Base-by-base conservation (phyloP, 176 grass and related monocot species). In the Saccharum spontaneum region DNA sequence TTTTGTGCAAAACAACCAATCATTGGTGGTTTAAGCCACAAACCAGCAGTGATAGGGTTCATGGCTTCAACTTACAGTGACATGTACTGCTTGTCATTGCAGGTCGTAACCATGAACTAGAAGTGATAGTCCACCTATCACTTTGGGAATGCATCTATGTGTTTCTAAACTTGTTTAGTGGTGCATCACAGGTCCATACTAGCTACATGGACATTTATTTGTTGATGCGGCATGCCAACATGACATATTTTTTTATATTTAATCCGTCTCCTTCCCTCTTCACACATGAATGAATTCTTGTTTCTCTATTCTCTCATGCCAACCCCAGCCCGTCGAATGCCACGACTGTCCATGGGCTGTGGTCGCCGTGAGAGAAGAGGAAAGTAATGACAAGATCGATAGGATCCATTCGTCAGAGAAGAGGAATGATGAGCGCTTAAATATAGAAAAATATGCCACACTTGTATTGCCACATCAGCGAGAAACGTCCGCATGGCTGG, bases 301-400 rank as follows among this genome's bases (percentile, higher is more conserved):
- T 54, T 54, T 55, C 18, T 6, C 17, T 20, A 0, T 7, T 55
- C 52, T 55, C 18, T 55, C 7, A 18, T 8, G 52, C 52, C 2
- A 0, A 20, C 52, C 1, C 45, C 4, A 20, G 6, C 1, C 1
- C 2, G 0, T 55, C 17, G 0, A 3, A 55, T 2, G 18, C 7
- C 18, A 55, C 2, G 0, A 0, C 0, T 20, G 2, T 55, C 52
- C 52, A 20, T 0, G 0, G 5, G 52, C 18, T 3, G 0, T 7
- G 22, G 0, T 57, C 2, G 7, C 0, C 7, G 7, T 22, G 20
- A 57, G 54, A 59, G 55, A 59, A 23, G 20, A 59, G 17, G 0
- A 4, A 20, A 54, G 17, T 17, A 20, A 54, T 5, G 6, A 54
- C 6, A 57, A 57, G 20, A 55, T 28, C 28, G 28, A 57, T 22